Conservation (phyloP, 805 yeast genomes). For the Yarrowia sp. region DNA sequence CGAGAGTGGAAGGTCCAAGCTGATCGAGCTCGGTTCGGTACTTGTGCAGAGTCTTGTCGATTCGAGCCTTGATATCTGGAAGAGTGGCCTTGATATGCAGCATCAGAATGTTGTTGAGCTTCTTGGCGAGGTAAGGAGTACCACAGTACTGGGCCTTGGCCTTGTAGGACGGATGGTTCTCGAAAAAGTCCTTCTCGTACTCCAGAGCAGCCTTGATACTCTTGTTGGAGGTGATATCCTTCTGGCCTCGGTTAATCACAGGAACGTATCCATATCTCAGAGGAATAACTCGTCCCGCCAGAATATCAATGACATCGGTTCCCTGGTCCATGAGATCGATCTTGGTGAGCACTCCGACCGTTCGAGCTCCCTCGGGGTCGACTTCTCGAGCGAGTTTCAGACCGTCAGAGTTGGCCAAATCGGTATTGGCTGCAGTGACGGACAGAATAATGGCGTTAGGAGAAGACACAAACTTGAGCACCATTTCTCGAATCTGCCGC, state of each 20-base stretch:
- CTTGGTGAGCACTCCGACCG: constrained; percentile 95
- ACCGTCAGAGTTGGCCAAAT: constrained; percentile 95
- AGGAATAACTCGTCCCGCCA: constrained; percentile 94
- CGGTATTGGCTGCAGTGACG: constrained; percentile 95
- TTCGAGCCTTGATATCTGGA: constrained; percentile 91
- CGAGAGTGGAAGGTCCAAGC: constrained; percentile 70
- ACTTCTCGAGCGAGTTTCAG: constrained; percentile 95
- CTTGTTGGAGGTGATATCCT: constrained; percentile 85
- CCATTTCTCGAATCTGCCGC: constrained; percentile 87
- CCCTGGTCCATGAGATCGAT: constrained; percentile 98
- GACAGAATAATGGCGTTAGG: constrained; percentile 94
- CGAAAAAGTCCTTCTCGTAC: constrained; percentile 79
- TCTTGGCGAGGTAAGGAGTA: constrained; percentile 94
- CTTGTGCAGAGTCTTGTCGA: constrained; percentile 79
- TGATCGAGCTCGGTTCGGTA: constrained; percentile 73
- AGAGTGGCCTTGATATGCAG: constrained; percentile 84
- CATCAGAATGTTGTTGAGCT: constrained; percentile 80
- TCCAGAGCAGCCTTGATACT: constrained; percentile 83
- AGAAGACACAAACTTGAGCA: constrained; percentile 87
- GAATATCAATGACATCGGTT: constrained; percentile 92
- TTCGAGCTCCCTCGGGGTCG: constrained; percentile 93
- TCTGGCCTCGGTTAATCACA: constrained; percentile 95
- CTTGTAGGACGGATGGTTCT: constrained; percentile 83
- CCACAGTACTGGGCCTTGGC: constrained; percentile 96
- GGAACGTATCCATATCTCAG: constrained; percentile 95